Conservation (phyloP, 768 basidiomycete genomes). For the Pisolithus tinctorius region DNA sequence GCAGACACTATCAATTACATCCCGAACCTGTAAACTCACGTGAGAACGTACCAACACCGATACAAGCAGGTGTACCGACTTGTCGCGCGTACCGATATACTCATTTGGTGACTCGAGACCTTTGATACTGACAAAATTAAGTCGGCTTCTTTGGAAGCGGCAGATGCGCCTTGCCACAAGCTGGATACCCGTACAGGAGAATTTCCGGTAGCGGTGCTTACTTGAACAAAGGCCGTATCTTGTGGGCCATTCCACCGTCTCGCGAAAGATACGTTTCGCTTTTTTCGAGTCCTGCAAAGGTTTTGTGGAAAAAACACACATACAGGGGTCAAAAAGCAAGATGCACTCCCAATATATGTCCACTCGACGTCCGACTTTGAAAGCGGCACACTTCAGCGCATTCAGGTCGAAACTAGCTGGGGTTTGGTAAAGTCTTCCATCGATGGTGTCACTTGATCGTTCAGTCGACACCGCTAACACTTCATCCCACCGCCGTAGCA, state of each 20-base stretch:
- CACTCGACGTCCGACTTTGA: slow-evolving; percentile 85
- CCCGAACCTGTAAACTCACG: slow-evolving; percentile 59
- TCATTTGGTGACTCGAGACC: slow-evolving; percentile 97
- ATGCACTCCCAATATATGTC: slow-evolving; percentile 86
- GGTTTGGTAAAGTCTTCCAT: slow-evolving; percentile 71
- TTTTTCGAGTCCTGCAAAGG: slow-evolving; percentile 63
- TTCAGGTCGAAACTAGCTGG: slow-evolving; percentile 83
- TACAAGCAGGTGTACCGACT: slow-evolving; percentile 54
- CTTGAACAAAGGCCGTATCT: slow-evolving; percentile 93
- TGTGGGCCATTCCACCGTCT: slow-evolving; percentile 98
- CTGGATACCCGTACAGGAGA: slow-evolving; percentile 91
- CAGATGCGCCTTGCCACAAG: slow-evolving; percentile 99
- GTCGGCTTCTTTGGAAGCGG: slow-evolving; percentile 93
- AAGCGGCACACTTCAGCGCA: slow-evolving; percentile 73
- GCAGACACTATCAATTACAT: slow-evolving; percentile 92
- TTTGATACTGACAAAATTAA: slow-evolving; percentile 97
- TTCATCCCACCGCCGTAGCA: neutral
- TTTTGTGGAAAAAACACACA: neutral
- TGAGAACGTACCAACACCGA: neutral
- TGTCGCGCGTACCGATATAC: slow-evolving; percentile 97
- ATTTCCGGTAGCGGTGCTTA: slow-evolving; percentile 89
- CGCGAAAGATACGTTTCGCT: slow-evolving; percentile 70
- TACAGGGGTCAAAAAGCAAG: neutral
- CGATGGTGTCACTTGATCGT: slow-evolving; percentile 28
- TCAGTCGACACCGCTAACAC: neutral